phyloP scores from a whole-genome alignment of 139 green algal genomes.

The Picochlorum sp. region DNA sequence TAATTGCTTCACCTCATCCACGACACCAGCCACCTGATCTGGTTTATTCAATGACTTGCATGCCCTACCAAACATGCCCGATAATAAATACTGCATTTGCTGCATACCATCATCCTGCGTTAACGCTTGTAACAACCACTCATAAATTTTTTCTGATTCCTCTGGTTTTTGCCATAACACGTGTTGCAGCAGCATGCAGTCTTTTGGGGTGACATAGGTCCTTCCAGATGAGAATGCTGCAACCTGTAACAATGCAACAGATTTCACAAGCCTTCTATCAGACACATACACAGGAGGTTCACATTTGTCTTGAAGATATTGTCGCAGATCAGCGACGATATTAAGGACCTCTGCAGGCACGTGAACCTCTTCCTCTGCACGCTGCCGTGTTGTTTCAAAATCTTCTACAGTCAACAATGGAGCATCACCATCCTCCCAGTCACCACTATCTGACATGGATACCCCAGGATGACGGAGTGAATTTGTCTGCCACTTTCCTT shows the following conservation, averaged over 20 bases:
- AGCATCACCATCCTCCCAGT: constrained; percentile 4
- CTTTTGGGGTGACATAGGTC: constrained; percentile 52
- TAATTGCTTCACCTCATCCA: constrained; percentile 18
- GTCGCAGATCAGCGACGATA: constrained; percentile 66
- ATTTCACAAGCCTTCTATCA: constrained; percentile 62
- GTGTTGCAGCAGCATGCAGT: constrained; percentile 84
- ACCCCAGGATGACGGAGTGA: neutral
- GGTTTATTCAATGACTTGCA: constrained; percentile 27
- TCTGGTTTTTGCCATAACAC: constrained; percentile 76
- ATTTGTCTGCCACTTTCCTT: constrained; percentile 5
- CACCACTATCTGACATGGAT: neutral
- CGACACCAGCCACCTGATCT: neutral
- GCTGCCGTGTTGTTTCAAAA: constrained; percentile 36
- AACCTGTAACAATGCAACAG: constrained; percentile 50
- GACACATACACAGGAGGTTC: constrained; percentile 66
- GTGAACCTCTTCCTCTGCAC: constrained; percentile 26
- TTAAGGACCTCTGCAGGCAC: constrained; percentile 65
- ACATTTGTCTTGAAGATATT: constrained; percentile 67
- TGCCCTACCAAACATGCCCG: constrained; percentile 42
- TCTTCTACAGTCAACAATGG: constrained; percentile 41
- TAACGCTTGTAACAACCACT: constrained; percentile 71
- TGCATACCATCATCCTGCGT: constrained; percentile 59
- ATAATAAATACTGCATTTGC: constrained; percentile 48
- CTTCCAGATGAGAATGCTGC: constrained; percentile 73
- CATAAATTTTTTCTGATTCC: constrained; percentile 58